Evolutionary conservation across 768 basidiomycete species (phyloP), one percentile per base, ranked within the genome.

Genomic region (Boletellus ananiceps): DNA sequence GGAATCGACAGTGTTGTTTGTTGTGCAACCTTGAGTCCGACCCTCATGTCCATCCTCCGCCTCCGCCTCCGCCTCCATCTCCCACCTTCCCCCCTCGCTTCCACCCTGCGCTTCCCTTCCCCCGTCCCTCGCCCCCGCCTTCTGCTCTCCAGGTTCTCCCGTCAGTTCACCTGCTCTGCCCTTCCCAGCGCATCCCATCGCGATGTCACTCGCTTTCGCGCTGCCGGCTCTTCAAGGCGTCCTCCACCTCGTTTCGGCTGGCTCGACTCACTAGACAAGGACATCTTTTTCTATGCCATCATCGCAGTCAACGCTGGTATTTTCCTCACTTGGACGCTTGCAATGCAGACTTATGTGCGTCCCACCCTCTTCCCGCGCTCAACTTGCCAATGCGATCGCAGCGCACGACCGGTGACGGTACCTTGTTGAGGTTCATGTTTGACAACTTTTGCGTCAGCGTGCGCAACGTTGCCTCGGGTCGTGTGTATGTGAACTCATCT

Each of bases 401-500:
- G 73, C 71, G 67, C 65, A 66, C 68, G 64, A 61, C 69, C 70
- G 37, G 76, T 75, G 61, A 63, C 64, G 0, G 58, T 57, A 37
- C 67, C 72, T 45, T 65, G 66, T 31, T 51, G 59, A 9, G 79
- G 74, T 62, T 69, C 74, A 78, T 92, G 77, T 52, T 65, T 12
- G 51, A 83, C 25, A 81, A 92, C 64, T 90, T 93, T 56, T 74
- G 74, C 15, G 70, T 72, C 38, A 81, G 77, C 59, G 76, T 78
- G 76, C 60, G 69, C 15, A 90, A 89, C 63, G 57, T 90, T 9
- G 61, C 67, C 1, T 59, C 72, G 9, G 88, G 88, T n/a, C 75
- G 88, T 67, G 57, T 84, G 86, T 88, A 52, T 25, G 81, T 74
- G 38, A 1, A 47, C 14, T 14, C 42, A 5, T 0, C 8, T 1